Base-by-base conservation (phyloP, 1,284 basidiomycete genomes). In the Trametes sp. region DNA sequence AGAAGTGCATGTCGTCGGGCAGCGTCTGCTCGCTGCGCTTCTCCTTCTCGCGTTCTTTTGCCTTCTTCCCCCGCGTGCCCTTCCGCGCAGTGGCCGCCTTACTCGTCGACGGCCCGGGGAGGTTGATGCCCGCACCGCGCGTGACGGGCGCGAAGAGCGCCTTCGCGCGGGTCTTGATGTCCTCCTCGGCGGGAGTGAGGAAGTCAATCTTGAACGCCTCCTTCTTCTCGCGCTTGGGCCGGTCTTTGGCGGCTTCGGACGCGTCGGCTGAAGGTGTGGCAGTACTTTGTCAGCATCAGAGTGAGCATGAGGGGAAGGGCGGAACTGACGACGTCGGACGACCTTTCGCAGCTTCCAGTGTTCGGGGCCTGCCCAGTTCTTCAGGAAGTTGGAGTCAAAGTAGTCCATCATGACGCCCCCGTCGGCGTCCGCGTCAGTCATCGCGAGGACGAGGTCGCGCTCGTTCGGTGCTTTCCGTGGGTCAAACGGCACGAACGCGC, bases 291-390 rank as follows among this genome's bases (percentile, higher is more conserved):
- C 51, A 42, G 21, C 23, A 28, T 4, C 1, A 35, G 31, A 16
- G 26, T 6, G 10, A 21, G 13, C 4, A 14, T 11, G 10, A 24
- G 5, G 36, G 21, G 19, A 24, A 7, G 9, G 16, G 16, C 26
- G 45, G 52, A 21, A 77, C 87, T 77, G 68, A 95, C 94, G 84
- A 80, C 86, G 87, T 59, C 89, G 84, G 50, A 94, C 82, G 31
- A 88, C 82, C 72, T 89, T 92, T 59, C 90, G 81, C 70, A 98
- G 77, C 76, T 98, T 98, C 97, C 97, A 99, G 76, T 99, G 98
- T 75, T 98, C 95, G 11, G 97, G 97, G 5, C 98, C 97, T 4
- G 98, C 97, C 97, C 97, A 99, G 70, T 96, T 97, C 83, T 95
- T 98, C 73, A 91, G 83, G 73, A 95, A 86, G 41, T 86, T 89